These are phyloP conservation scores for Penicillium crystallinum DNA, from an alignment of 495 filamentous ascomycete genomes.

Conservation along the genomic window DNA sequence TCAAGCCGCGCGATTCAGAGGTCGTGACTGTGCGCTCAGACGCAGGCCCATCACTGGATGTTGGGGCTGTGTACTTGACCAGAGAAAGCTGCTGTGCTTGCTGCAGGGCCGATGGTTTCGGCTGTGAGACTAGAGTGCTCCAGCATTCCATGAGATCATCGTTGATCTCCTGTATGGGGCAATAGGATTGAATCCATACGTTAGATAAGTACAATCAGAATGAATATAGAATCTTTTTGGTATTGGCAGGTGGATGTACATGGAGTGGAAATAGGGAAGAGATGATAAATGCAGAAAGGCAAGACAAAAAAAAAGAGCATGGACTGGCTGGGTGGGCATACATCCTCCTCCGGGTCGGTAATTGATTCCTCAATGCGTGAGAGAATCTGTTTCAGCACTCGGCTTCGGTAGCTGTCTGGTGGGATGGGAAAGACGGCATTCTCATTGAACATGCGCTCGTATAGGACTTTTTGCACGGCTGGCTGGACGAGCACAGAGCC, in stretches of 20 bases:
- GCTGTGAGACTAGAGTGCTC: constrained; percentile 52
- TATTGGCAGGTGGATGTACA: not conserved
- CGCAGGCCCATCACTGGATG: not conserved
- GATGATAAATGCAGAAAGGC: not conserved
- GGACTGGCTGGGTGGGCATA: constrained; percentile 42
- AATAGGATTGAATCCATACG: constrained; percentile 3
- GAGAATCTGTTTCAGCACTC: constrained; percentile 65
- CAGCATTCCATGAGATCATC: constrained; percentile 64
- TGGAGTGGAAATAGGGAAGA: constrained; percentile 1
- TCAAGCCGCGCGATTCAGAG: constrained; percentile 64
- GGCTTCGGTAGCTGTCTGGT: constrained; percentile 61
- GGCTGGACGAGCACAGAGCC: constrained; percentile 46
- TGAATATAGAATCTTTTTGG: not conserved
- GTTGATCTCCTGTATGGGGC: constrained; percentile 59
- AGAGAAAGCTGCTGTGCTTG: constrained; percentile 71
- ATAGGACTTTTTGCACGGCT: constrained; percentile 57
- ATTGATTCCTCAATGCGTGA: constrained; percentile 62
- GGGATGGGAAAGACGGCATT: constrained; percentile 48
- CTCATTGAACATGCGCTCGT: constrained; percentile 57
- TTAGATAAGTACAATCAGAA: not conserved
- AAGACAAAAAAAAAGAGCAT: not conserved
- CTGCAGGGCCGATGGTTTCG: constrained; percentile 52
- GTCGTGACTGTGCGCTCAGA: constrained; percentile 44
- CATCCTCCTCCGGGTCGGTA: constrained; percentile 75
- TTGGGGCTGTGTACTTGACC: constrained; percentile 63